Base-by-base conservation (phyloP, 805 yeast species). In the Kregervanrija delftensis region DNA sequence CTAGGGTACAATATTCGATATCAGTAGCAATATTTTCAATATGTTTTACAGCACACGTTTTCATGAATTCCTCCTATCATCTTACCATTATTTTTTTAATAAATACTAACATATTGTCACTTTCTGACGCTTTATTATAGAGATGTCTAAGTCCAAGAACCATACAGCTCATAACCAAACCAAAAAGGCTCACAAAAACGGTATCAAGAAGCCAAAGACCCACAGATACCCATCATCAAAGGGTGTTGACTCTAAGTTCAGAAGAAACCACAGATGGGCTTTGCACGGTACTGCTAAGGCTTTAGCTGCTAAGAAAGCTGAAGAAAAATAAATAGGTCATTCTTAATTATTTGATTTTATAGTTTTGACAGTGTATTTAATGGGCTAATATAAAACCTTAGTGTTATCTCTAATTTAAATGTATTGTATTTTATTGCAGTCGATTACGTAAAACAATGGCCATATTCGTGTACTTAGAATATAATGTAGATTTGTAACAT, bases 131-230 rank as follows among this genome's bases (percentile, higher is more conserved):
- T 31, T 16, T 34, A 16, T 41, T 40, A 11, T 17, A 44, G 39
- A 49, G 52, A 91, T 93, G 99, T 73, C 99, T 75, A 93, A 93
- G 81, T 91, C 98, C 63, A 93, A 93, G 96, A 93, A 93, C 79
- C 98, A 93, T 75, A 93, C 99, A 77, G 90, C 89, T 77, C 99
- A 93, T 79, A 93, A 93, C 95, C 98, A 91, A 79, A 86, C 85
- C 89, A 86, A 76, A 73, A 93, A 93, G 95, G 98, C 98, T 69
- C 99, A 93, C 97, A 90, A 84, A 73, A 93, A 93, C 86, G 99
- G 99, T 80, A 91, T 93, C 81, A 91, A 91, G 86, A 93, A 91
- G 90, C 96, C 97, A 66, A 86, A 81, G 83, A 84, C 96, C 69
- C 76, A 81, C 95, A 90, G 87, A 81, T 89, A 91, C 83, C 96